These are phyloP conservation scores for Pterulicium gracile DNA, from an alignment of 1,284 basidiomycete genomes.

Conservation along the genomic window DNA sequence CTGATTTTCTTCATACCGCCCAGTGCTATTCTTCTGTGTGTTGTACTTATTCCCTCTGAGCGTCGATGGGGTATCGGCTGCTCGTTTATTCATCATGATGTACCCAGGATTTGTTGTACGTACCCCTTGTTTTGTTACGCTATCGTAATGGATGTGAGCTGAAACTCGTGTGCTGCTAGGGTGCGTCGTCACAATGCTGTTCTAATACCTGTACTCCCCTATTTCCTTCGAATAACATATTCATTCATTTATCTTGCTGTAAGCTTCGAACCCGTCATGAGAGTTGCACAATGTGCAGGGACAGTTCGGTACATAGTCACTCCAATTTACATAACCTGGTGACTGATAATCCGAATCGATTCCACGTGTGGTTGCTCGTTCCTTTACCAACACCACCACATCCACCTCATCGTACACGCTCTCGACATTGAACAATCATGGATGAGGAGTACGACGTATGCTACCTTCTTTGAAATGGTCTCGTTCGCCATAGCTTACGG, in stretches of 20 bases:
- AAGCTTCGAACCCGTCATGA: too few species aligned
- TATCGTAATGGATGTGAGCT: too few species aligned
- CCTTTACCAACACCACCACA: slow-evolving; percentile 9
- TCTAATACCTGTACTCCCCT: neutral
- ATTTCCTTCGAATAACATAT: neutral
- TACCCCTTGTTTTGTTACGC: too few species aligned
- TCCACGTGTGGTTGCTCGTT: neutral
- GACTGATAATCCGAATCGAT: neutral
- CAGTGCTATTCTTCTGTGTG: too few species aligned
- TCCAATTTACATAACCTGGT: neutral
- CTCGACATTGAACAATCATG: slow-evolving; percentile 35
- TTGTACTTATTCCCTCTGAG: too few species aligned
- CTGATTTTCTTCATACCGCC: too few species aligned
- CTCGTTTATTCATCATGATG: too few species aligned
- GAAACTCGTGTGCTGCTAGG: too few species aligned
- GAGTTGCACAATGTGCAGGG: neutral
- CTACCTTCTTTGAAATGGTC: slow-evolving; percentile 11
- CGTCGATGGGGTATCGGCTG: too few species aligned
- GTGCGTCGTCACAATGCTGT: too few species aligned
- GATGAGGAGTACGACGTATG: slow-evolving; percentile 85
- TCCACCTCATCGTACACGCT: slow-evolving; percentile 13
- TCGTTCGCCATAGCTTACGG: slow-evolving; percentile 12
- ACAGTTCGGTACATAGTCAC: neutral
- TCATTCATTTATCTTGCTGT: too few species aligned
- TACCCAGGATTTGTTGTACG: too few species aligned